Evolutionary conservation across 306 rosid species (phyloP), one percentile per base, ranked within the genome.

Genomic region (Rosa persica): DNA sequence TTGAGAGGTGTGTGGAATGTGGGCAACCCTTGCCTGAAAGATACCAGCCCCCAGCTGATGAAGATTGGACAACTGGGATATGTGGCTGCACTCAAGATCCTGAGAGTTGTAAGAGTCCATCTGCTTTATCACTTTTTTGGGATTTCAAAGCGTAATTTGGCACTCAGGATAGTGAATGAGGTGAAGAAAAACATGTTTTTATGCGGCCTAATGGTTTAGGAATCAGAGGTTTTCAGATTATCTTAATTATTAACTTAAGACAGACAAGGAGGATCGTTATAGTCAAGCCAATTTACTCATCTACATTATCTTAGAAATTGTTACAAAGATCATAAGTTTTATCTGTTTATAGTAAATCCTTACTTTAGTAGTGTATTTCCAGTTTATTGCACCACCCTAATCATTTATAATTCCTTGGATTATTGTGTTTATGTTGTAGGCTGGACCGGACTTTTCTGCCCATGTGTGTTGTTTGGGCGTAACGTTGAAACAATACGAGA

Each of bases 21-120:
- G 93, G 93, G 39, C 96, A 90, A 68, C 81, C 86, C 19, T 79
- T 90, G 11, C 93, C 96, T 6, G 96, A 90, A 82, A 90, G 91
- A 84, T 90, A 89, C 79, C 78, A 89, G 57, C 93, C 93, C 60
- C 93, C 96, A 51, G 83, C 91, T 48, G 96, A 89, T 79, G 93
- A 90, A 75, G 84, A 89, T 69, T 90, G 96, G 96, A 84, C 83
- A 51, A 90, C 93, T 38, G 96, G 91, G 48, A 90, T 90, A 84
- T 90, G 19, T 87, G 96, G 93, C 62, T 90, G 96, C 48, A 34
- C 83, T 72, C 84, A 86, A 81, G 89, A 90, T 77, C 64, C 82
- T 65, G 91, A 86, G 38, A 90, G 74, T 72, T 90, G 96, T 90
- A 87, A 85, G 91, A 48, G 23, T 81, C 34, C 52, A 47, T 74